Conservation (phyloP, 2,329 filamentous ascomycete species). For the Ceratocystis colombiana region DNA sequence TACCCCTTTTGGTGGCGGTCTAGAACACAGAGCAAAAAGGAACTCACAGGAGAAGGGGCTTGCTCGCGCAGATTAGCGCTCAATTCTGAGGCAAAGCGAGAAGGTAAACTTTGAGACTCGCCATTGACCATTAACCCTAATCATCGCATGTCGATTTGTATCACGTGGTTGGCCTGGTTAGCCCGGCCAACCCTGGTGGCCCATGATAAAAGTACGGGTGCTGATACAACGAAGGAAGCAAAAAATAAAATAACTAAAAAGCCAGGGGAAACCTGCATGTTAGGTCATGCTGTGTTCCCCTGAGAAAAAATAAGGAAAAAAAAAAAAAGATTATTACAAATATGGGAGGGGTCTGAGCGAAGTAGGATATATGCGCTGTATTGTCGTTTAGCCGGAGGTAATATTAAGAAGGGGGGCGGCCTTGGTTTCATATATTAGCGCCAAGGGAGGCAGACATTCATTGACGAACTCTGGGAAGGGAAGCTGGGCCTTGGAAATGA, state of each 20-base stretch:
- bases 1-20: not conserved
- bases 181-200: not conserved
- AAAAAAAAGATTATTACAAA: not conserved
- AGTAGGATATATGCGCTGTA: not conserved
- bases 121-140: not conserved
- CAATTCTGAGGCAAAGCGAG: conserved; percentile 12
- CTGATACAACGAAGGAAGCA: not conserved
- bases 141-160: not conserved
- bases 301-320: not conserved
- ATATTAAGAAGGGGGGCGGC: conserved; percentile 18
- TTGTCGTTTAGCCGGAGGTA: conserved; percentile 18
- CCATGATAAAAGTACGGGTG: not conserved
- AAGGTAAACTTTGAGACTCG: not conserved
- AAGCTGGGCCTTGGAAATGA: not conserved
- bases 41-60: not conserved
- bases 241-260: not conserved
- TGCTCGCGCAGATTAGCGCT: conserved; percentile 9
- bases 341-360: conserved; percentile 5
- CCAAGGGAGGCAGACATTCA: not conserved
- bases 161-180: not conserved
- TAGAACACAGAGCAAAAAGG: not conserved
- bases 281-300: not conserved
- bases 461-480: not conserved
- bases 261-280: not conserved
- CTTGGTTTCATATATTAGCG: conserved; percentile 18